Evolutionary conservation across 148 eudicot species (phyloP), one percentile per base, ranked within the genome.

Genomic region (Suaeda aralocaspica): DNA sequence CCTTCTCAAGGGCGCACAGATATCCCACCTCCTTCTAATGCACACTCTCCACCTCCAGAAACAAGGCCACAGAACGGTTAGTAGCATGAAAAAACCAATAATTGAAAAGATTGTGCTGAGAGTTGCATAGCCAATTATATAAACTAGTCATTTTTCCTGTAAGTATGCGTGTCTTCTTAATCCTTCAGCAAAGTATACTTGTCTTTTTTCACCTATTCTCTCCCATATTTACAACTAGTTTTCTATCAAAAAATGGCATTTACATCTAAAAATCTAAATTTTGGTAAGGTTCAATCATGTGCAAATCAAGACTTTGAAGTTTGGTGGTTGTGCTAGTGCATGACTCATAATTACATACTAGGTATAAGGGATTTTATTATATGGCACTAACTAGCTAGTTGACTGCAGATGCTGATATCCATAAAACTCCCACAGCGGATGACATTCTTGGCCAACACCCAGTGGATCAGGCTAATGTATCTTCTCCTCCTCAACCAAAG

Each of bases 1-100:
- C 71, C 78, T 70, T 75, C 79, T 64, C 82, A 81, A n/a, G 85
- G 82, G 19, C 82, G 71, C 57, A 70, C 81, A 60, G 67, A 83
- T 59, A 79, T 82, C 60, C 90, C 85, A 18, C 75, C 77, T 73
- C 77, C 76, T 76, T 77, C 77, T 58, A 69, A 78, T 31, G 68
- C 79, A 48, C 84, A 85, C 74, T 87, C 94, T 80, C 92, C 96
- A 64, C 84, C 90, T 76, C 85, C 46, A 59, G 79, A 69, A 69
- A 83, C 67, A 69, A 85, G 80, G 53, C 82, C 81, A 78, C 68
- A 62, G 60, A 76, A 70, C 57, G 77, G 97, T 91, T 81, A 73
- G 83, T 73, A 72, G 49, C 69, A 51, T 46, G 61, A n/a, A 31
- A 18, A 19, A 69, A 26, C 31, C 22, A 60, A 60, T 36, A 52